Evolutionary conservation across 345 rosid species (phyloP).

Genomic region (Citrus maxima): DNA sequence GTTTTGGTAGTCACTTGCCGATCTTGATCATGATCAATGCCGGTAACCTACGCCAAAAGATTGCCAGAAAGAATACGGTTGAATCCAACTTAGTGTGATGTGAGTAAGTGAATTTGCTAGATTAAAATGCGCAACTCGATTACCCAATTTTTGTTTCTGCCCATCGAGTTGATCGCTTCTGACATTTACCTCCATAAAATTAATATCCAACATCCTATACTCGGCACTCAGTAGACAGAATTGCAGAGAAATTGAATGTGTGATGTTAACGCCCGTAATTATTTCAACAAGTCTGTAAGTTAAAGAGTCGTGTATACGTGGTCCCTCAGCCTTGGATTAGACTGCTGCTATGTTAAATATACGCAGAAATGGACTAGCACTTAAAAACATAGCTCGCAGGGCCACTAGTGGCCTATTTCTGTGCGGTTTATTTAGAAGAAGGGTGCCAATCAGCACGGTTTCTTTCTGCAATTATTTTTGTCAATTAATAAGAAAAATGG

Average conservation of each 20-base stretch:
- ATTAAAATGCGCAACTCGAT: too few species aligned
- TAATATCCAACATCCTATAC: not conserved
- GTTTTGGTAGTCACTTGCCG: too few species aligned
- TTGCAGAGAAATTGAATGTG: too few species aligned
- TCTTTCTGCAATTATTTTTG: conserved; percentile 1
- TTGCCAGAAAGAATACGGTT: not conserved
- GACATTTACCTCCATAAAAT: too few species aligned
- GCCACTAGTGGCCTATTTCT: not conserved
- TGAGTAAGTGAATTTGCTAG: too few species aligned
- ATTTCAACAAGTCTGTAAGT: not conserved
- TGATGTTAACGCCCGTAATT: not conserved
- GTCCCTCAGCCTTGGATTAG: not conserved
- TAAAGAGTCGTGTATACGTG: not conserved
- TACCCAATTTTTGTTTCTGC: too few species aligned
- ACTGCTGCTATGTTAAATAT: not conserved
- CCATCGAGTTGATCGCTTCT: too few species aligned
- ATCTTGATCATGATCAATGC: not conserved
- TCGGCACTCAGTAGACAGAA: not conserved
- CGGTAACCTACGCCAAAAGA: not conserved
- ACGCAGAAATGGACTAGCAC: not conserved
- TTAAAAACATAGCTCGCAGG: not conserved
- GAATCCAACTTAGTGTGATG: too few species aligned
- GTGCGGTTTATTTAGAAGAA: not conserved
- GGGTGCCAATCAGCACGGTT: not conserved
- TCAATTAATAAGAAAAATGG: not conserved